Evolutionary conservation across 352 stramenopile genomes (phyloP), one percentile per base, ranked within the genome.

Genomic region (Phytophthora macrochlamydospora): DNA sequence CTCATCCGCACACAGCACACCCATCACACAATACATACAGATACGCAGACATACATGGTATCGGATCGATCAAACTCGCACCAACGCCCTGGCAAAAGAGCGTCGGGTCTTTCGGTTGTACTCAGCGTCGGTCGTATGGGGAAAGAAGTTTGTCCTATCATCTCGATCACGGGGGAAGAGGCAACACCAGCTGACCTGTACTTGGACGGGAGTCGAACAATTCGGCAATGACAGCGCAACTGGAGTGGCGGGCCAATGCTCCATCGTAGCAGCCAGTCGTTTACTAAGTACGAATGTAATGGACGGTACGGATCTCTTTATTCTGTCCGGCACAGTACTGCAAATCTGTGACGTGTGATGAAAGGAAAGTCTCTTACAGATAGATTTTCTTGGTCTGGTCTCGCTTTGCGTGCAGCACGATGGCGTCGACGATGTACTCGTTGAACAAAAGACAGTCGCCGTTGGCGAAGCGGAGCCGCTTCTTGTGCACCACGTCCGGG

Each of bases 101-200:
- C 78, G 75, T 78, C 63, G 73, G 78, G 77, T 90, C 81, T 89
- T 90, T 88, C 78, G 53, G 70, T 51, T 85, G 59, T 83, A 84
- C 69, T 85, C 81, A 90, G 79, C 68, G 73, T 87, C 81, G 82
- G 76, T 89, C 80, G 69, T 89, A 85, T 89, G 82, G 82, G 82
- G 79, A 87, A 91, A 91, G 79, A 90, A 90, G 81, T 75, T 88
- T 82, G 68, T 90, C 74, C 71, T 88, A 85, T 89, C 82, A 91
- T 91, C 78, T 91, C 82, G 79, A 86, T 79, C 63, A 66, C 43
- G 51, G 24, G 63, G 44, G 62, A 31, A 29, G 24, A 51, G 40
- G 18, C 42, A 43, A 56, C 24, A 18, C 11, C 28, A 50, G 31
- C 51, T 65, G 56, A 49, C 43, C 43, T 35, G 37, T 24, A 50